These are phyloP conservation scores for Colletotrichum sp. DNA, from an alignment of 2,329 filamentous ascomycete genomes.

Conservation along the genomic window DNA sequence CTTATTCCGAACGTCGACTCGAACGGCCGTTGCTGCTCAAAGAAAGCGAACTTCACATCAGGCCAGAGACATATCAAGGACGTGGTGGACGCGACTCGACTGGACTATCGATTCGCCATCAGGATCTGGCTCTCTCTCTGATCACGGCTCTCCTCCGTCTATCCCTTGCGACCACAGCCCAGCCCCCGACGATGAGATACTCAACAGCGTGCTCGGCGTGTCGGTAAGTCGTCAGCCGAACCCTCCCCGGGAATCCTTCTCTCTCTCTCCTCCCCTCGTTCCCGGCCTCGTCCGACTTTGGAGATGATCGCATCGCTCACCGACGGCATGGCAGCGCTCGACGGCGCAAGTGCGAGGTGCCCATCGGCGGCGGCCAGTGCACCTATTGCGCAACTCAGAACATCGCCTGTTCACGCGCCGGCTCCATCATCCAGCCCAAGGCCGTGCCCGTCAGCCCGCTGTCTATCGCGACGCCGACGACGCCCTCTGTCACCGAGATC, in stretches of 20 bases:
- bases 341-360: conserved; percentile 22
- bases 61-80: background rate
- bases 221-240: conserved; percentile 16
- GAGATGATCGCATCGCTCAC: background rate
- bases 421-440: conserved; percentile 23
- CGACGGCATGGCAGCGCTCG: conserved; percentile 12
- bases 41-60: background rate
- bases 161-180: background rate
- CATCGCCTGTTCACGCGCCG: conserved; percentile 21
- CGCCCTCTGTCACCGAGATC: conserved; percentile 13
- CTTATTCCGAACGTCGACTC: background rate
- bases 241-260: background rate
- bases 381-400: conserved; percentile 21
- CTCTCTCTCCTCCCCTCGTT: background rate
- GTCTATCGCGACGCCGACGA: conserved; percentile 12
- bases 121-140: background rate
- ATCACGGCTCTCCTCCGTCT: background rate
- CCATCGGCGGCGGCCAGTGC: conserved; percentile 19
- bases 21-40: background rate
- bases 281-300: background rate
- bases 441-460: conserved; percentile 14
- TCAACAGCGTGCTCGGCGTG: conserved; percentile 24
- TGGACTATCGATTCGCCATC: background rate
- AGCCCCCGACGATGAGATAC: conserved; percentile 14
- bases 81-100: background rate